phyloP scores from a whole-genome alignment of 1,139 yeast species.

The Sugiyamaella xylanicola region DNA sequence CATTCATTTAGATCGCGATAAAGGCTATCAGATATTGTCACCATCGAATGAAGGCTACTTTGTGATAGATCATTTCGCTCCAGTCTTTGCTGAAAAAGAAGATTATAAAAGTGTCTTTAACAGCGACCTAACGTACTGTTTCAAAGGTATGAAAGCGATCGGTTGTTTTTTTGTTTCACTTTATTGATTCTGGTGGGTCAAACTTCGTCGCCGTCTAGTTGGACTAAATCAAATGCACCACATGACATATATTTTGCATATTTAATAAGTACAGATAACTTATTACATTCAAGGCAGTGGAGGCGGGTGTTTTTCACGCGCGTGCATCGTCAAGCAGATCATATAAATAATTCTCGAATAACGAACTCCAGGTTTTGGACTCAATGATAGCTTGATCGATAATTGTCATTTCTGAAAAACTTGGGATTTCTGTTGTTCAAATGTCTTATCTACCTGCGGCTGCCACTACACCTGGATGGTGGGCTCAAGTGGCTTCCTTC shows the following conservation, averaged over 20 bases:
- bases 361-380: no score
- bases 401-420: no score
- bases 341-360: no score
- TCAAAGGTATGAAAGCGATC: not conserved
- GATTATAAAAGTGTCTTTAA: no score
- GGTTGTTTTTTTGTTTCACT: not conserved
- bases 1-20: not conserved
- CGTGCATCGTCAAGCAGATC: no score
- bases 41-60: no score
- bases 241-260: not conserved
- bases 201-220: not conserved
- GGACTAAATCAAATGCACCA: not conserved
- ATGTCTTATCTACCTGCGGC: conserved; percentile 7
- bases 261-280: not conserved
- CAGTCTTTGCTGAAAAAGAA: no score
- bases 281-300: not conserved
- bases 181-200: not conserved
- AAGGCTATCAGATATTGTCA: not conserved
- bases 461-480: conserved; percentile 19
- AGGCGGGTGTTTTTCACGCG: not conserved
- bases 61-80: no score
- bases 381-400: no score
- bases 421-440: not conserved
- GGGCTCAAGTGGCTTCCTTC: conserved; percentile 22
- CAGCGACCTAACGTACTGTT: no score